Evolutionary conservation across 2,329 filamentous ascomycete genomes (phyloP).

Genomic region (Metarhizium guizhouense): DNA sequence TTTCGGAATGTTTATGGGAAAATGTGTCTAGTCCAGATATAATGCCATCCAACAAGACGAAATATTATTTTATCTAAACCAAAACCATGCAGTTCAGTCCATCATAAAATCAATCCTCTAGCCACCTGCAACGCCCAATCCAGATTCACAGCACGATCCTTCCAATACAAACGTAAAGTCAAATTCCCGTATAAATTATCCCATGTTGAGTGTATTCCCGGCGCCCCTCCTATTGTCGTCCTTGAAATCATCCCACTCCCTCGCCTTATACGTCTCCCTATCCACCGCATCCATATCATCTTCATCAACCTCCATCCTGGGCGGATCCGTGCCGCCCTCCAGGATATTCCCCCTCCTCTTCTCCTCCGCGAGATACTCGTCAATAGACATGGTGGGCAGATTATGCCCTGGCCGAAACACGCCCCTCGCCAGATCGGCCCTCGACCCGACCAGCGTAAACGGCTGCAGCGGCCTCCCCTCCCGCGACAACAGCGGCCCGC

Average conservation of each 20-base stretch:
- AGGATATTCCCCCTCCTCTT: slow-evolving; percentile 76
- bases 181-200: slow-evolving; percentile 24
- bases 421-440: slow-evolving; percentile 65
- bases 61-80: too few species aligned
- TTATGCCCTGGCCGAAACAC: slow-evolving; percentile 91
- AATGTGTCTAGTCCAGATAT: too few species aligned
- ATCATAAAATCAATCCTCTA: neutral
- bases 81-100: neutral
- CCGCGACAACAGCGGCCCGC: slow-evolving; percentile 66
- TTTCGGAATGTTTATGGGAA: too few species aligned
- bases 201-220: slow-evolving; percentile 77
- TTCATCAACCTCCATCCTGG: slow-evolving; percentile 69
- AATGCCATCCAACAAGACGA: too few species aligned
- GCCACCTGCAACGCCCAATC: neutral
- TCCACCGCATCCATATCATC: slow-evolving; percentile 85
- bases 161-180: neutral
- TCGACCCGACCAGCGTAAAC: slow-evolving; percentile 74
- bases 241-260: slow-evolving; percentile 89
- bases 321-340: slow-evolving; percentile 74
- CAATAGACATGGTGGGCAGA: slow-evolving; percentile 93
- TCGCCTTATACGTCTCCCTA: slow-evolving; percentile 82
- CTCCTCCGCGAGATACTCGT: slow-evolving; percentile 95
- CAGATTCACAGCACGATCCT: neutral
- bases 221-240: slow-evolving; percentile 81
- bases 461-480: slow-evolving; percentile 82